Evolutionary conservation across 2,329 filamentous ascomycete species (phyloP), one percentile per base, ranked within the genome.

Genomic region (Calonectria henricotiae): DNA sequence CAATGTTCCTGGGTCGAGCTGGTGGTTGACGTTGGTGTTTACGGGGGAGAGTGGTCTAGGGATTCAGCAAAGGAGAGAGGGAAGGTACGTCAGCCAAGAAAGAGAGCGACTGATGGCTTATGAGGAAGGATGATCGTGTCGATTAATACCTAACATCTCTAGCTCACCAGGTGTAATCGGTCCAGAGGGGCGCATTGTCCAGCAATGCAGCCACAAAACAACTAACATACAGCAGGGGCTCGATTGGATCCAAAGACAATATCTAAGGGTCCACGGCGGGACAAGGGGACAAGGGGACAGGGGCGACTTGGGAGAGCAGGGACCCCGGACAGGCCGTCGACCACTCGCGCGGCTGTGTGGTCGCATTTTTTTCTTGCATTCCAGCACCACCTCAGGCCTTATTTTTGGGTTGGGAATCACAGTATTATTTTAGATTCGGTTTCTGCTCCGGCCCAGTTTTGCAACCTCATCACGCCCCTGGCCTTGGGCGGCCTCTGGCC

Each of bases 391-490:
- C 55, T 44, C 15, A 44, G 37, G 37, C 55, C 37, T 61, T 61
- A 44, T 61, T 61, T 44, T 61, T 41, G 51, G 39, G 20, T 20
- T 65, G 47, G 41, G 63, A 65, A 58, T 60, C 60, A 65, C 63
- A 65, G 63, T 65, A 47, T 60, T 37, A 65, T 46, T 46, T 65
- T 65, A 65, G 63, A 65, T 60, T 65, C 46, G 51, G 35, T 23
- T 35, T 43, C 63, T 49, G 51, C 30, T 49, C 25, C 15, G 62
- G 17, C 25, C 47, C 39, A 15, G 39, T 27, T 30, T 15, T n/a
- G n/a, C 44, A n/a, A 61, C 25, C 23, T 41, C 17, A n/a, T 37
- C 8, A 6, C 55, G 8, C 27, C 5, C 8, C 41, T 44, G 2
- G 12, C 7, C 20, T 17, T 23, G 20, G 51, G 51, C 51, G 51